Conservation (phyloP, 768 basidiomycete genomes). For the Agrocybe pediades region DNA sequence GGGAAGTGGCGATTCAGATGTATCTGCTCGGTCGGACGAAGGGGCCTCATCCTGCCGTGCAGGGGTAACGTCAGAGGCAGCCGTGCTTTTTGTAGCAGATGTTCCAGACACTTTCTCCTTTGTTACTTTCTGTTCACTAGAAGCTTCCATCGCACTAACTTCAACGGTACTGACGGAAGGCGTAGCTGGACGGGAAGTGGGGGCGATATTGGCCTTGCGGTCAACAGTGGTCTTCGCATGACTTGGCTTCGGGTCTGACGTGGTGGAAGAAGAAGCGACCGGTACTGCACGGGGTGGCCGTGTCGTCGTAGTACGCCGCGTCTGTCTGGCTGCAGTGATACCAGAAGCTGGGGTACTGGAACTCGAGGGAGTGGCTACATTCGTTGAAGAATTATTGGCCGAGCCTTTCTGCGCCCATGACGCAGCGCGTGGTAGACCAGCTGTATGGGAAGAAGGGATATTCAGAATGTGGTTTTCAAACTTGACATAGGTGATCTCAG, state of each 20-base stretch:
- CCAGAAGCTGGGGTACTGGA: not conserved
- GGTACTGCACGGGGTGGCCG: slow-evolving; percentile 49
- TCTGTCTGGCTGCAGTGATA: slow-evolving; percentile 28
- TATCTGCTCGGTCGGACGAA: not conserved
- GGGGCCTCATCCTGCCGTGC: not conserved
- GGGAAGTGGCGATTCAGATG: not conserved
- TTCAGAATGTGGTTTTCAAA: slow-evolving; percentile 6
- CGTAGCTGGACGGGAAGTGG: slow-evolving; percentile 66
- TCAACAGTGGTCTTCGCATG: slow-evolving; percentile 40
- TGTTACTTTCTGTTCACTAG: slow-evolving; percentile 39
- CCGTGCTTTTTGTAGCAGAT: slow-evolving; percentile 5
- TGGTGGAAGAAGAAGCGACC: slow-evolving; percentile 18
- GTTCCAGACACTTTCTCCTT: slow-evolving; percentile 38
- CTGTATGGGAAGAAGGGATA: slow-evolving; percentile 12
- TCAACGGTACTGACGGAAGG: slow-evolving; percentile 42
- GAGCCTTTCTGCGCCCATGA: slow-evolving; percentile 59
- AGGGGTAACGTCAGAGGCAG: not conserved
- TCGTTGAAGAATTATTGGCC: slow-evolving; percentile 7
- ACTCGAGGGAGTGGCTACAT: slow-evolving; percentile 17
- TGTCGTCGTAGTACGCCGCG: slow-evolving; percentile 41
- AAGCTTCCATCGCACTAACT: slow-evolving; percentile 51
- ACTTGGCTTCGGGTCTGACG: slow-evolving; percentile 34
- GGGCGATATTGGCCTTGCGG: slow-evolving; percentile 42
- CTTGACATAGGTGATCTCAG: slow-evolving; percentile 6
- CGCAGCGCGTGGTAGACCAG: slow-evolving; percentile 68